Conservation (phyloP, 495 filamentous ascomycete genomes). For the Penicillium crystallinum region DNA sequence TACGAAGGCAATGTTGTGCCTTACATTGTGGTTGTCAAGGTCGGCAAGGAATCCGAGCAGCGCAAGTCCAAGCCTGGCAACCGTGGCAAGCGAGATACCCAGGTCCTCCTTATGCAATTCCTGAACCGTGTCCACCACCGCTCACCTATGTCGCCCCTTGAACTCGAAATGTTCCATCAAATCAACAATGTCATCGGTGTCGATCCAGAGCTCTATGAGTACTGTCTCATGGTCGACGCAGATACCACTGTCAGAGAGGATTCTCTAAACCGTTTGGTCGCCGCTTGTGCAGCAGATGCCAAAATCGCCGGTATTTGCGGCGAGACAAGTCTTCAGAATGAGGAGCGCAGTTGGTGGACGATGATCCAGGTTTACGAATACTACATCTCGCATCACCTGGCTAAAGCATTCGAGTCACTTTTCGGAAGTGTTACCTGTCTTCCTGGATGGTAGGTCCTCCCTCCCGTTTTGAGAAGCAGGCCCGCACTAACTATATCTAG, state of each 20-base stretch:
- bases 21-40: constrained; percentile 92
- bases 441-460: constrained; percentile 79
- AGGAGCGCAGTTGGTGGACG: constrained; percentile 92
- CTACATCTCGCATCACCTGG: constrained; percentile 90
- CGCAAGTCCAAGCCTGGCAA: constrained; percentile 90
- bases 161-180: constrained; percentile 97
- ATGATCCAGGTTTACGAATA: constrained; percentile 99
- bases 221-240: constrained; percentile 94
- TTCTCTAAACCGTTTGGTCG: constrained; percentile 85
- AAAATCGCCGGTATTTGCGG: constrained; percentile 97
- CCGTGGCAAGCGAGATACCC: constrained; percentile 95
- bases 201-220: constrained; percentile 95
- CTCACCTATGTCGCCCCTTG: constrained; percentile 86
- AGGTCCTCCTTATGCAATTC: constrained; percentile 80
- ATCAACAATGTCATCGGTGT: constrained; percentile 99
- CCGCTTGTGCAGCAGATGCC: constrained; percentile 86
- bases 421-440: constrained; percentile 97
- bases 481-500: constrained; percentile 46
- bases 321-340: constrained; percentile 93
- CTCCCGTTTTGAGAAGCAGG: neutral
- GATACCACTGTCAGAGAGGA: constrained; percentile 95
- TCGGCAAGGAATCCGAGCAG: constrained; percentile 94
- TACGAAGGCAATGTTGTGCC: constrained; percentile 96
- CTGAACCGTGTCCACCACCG: constrained; percentile 96
- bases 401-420: constrained; percentile 92